A percentile compares a stretch with the other conserved stretches of the same genome.
These are phyloP conservation scores for Alternaria dauci DNA, from an alignment of 2,329 filamentous ascomycete genomes.

Conservation along the genomic window DNA sequence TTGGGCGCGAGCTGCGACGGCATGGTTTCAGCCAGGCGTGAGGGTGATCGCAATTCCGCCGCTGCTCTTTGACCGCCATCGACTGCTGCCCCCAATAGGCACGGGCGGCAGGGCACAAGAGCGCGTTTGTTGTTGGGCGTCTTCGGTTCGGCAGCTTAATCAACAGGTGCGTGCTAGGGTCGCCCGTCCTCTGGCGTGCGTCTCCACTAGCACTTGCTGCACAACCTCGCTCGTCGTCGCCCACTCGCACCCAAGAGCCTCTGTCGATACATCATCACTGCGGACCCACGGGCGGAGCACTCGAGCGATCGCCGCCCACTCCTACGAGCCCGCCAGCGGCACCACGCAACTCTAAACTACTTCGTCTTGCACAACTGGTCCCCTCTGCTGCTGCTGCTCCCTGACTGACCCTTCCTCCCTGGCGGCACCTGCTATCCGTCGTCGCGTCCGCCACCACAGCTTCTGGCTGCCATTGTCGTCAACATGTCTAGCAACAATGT, in stretches of 20 bases:
- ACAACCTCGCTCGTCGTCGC: slow-evolving; percentile 14
- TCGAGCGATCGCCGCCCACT: slow-evolving; percentile 21
- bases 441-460: slow-evolving; percentile 10
- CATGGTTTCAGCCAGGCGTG: neutral
- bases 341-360: slow-evolving; percentile 28
- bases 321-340: slow-evolving; percentile 11
- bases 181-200: slow-evolving; percentile 20
- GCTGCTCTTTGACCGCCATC: neutral
- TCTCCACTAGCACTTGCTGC: slow-evolving; percentile 31
- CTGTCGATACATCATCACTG: slow-evolving; percentile 32
- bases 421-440: slow-evolving; percentile 9
- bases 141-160: slow-evolving; percentile 13
- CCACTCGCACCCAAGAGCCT: slow-evolving; percentile 7
- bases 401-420: slow-evolving; percentile 3
- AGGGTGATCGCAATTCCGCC: neutral
- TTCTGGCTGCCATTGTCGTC: slow-evolving; percentile 23
- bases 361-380: slow-evolving; percentile 23
- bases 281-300: slow-evolving; percentile 25
- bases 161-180: slow-evolving; percentile 18
- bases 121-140: slow-evolving; percentile 14
- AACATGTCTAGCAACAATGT: slow-evolving; percentile 41
- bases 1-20: slow-evolving; percentile 3
- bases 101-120: neutral
- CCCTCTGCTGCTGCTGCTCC: neutral
- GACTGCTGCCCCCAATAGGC: neutral